phyloP scores from a whole-genome alignment of 345 rosid species.

The Brassica carinata region DNA sequence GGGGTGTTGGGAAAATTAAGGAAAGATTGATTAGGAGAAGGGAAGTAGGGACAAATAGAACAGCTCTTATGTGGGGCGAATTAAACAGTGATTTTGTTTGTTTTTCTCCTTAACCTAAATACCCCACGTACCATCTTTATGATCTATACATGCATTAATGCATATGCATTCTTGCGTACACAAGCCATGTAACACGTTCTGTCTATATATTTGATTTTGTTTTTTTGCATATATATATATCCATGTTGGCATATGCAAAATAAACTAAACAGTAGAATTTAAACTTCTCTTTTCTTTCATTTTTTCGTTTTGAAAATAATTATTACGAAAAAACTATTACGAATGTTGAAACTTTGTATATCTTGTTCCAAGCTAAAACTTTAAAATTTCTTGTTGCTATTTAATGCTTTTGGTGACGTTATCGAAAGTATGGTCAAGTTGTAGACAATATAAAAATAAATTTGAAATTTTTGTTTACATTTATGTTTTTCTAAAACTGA shows the following conservation, averaged over 20 bases:
- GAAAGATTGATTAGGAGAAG: constrained; percentile 21
- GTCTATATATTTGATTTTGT: neutral
- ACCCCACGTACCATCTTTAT: constrained; percentile 27
- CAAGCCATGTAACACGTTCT: neutral
- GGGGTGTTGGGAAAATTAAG: constrained; percentile 12
- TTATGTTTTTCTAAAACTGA: neutral
- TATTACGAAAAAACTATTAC: neutral
- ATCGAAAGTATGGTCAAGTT: neutral
- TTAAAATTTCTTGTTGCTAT: neutral
- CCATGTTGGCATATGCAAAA: neutral
- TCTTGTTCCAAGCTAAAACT: neutral
- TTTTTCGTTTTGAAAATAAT: neutral
- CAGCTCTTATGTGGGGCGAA: constrained; percentile 41
- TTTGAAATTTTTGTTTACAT: neutral
- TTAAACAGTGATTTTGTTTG: constrained; percentile 33
- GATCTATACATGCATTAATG: constrained; percentile 17
- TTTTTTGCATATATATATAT: neutral
- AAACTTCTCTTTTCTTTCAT: neutral
- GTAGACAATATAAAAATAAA: neutral
- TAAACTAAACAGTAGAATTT: neutral
- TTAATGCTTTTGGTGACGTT: neutral
- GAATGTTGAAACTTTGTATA: neutral
- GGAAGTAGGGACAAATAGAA: constrained; percentile 35
- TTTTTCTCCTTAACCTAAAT: constrained; percentile 31
- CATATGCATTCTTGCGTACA: constrained; percentile 17